Percentiles rank a stretch among this genome's conserved stretches.
Conservation (phyloP, 139 green algal species). For the Tetraselmis chui region DNA sequence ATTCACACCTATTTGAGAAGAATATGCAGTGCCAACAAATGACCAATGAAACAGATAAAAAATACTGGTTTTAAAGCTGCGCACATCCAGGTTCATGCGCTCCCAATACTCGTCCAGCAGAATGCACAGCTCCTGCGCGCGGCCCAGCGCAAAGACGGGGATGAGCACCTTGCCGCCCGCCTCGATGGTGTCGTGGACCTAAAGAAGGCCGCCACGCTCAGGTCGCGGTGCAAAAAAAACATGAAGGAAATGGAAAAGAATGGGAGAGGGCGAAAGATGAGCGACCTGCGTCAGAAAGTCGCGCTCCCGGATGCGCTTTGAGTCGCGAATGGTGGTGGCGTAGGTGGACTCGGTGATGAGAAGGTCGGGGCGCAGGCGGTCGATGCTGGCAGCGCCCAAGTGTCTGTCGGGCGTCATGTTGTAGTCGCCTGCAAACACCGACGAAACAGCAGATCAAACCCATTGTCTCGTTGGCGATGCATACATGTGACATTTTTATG, state of each 20-base stretch:
- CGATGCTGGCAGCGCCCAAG: slow-evolving; percentile 41
- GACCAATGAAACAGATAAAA: no score
- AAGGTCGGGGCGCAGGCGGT: slow-evolving; percentile 44
- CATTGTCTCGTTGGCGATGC: no score
- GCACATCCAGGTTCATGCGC: slow-evolving; percentile 31
- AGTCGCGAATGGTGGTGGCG: slow-evolving; percentile 53
- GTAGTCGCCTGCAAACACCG: slow-evolving; percentile 61
- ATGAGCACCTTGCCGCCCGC: slow-evolving; percentile 32
- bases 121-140: slow-evolving; percentile 62
- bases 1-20: no score
- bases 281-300: slow-evolving; percentile 34
- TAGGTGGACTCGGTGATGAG: slow-evolving; percentile 69
- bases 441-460: no score
- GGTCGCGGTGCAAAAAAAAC: no score
- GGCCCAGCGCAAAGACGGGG: slow-evolving; percentile 43
- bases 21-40: no score
- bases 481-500: no score
- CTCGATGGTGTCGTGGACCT: neutral
- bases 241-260: neutral
- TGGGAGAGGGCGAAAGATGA: neutral
- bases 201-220: no score
- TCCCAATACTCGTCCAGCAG: slow-evolving; percentile 70
- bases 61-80: no score
- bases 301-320: slow-evolving; percentile 37
- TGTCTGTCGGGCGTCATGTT: slow-evolving; percentile 60